A percentile compares a stretch with the other conserved stretches of the same genome.
Evolutionary conservation across 148 eudicot species (phyloP).

Genomic region (Silene conica): DNA sequence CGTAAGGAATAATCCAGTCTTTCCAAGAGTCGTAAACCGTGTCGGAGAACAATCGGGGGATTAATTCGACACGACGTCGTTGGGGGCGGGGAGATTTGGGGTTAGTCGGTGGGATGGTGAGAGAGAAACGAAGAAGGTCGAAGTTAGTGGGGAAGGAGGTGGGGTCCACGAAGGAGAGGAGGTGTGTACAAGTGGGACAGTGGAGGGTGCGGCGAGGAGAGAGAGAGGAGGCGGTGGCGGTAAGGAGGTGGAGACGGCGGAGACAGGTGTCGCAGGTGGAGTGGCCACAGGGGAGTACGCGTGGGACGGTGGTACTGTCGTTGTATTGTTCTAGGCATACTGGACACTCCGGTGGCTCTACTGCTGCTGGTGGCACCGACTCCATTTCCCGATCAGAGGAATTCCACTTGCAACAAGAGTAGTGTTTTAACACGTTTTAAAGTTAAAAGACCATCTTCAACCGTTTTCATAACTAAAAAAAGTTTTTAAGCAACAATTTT

Average conservation of each 20-base stretch:
- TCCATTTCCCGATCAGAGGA: no score
- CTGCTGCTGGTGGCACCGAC: no score
- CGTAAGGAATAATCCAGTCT: constrained; percentile 53
- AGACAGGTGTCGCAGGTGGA: constrained; percentile 65
- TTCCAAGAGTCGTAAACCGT: constrained; percentile 56
- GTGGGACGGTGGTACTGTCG: constrained; percentile 43
- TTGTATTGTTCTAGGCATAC: constrained; percentile 67
- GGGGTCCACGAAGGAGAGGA: constrained; percentile 46
- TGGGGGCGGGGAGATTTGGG: background rate
- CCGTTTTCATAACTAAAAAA: no score
- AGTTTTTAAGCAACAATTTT: no score
- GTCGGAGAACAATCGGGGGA: constrained; percentile 40
- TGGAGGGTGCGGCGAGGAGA: constrained; percentile 48
- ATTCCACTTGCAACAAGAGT: no score
- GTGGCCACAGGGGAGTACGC: constrained; percentile 86
- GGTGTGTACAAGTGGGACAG: constrained; percentile 74
- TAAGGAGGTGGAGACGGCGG: constrained; percentile 43
- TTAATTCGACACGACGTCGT: constrained; percentile 12
- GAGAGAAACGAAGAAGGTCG: constrained; percentile 63
- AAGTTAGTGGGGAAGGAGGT: constrained; percentile 76
- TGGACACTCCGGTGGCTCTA: constrained; percentile 76
- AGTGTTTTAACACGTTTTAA: no score
- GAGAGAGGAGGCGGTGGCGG: constrained; percentile 33
- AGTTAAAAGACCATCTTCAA: no score
- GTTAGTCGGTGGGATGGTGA: constrained; percentile 23